Base-by-base conservation (phyloP, 805 yeast genomes). In the Starmerella scarabaei region DNA sequence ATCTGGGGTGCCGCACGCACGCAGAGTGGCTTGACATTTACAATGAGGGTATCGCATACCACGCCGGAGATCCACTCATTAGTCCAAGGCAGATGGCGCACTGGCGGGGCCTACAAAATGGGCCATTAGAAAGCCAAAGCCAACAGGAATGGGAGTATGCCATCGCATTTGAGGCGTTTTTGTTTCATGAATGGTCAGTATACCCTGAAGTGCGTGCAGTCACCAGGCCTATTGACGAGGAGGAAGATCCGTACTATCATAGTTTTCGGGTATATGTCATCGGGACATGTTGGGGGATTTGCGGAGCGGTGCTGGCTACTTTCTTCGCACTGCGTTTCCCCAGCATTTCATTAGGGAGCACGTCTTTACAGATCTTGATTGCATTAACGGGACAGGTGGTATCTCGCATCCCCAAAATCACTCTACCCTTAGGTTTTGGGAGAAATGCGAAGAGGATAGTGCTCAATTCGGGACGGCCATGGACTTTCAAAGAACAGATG, bases 401-500 rank as follows among this genome's bases (percentile, higher is more conserved):
- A 56, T 67, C 35, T 40, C 45, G 15, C 51, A 49, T 35, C 2
- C 51, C 51, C 4, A 23, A 26, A 2, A 28, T 44, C 8, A 15
- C 35, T 11, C 4, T 44, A 2, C 43, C 40, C 3, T 7, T 35
- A 4, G 41, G 47, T 5, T 20, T n/a, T 8, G 17, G 23, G 5
- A 32, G 20, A 16, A 8, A n/a, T 7, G 40, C 41, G 7, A 35
- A 33, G 14, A 19, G 33, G 26, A n/a, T 38, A 2, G 32, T 27
- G 6, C 54, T 75, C 39, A 76, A 74, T 73, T 73, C 54, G 3
- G 79, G 81, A 9, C 29, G 21, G 11, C 77, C 78, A 11, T 77
- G 80, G 77, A 60, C 65, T 21, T 63, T 56, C 45, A 77, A 77
- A 51, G 83, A 77, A 52, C 83, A 77, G 55, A 73, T 75, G 75